Evolutionary conservation across 805 yeast species (phyloP), one percentile per base, ranked within the genome.

Genomic region (Dipodascopsis uninucleata): DNA sequence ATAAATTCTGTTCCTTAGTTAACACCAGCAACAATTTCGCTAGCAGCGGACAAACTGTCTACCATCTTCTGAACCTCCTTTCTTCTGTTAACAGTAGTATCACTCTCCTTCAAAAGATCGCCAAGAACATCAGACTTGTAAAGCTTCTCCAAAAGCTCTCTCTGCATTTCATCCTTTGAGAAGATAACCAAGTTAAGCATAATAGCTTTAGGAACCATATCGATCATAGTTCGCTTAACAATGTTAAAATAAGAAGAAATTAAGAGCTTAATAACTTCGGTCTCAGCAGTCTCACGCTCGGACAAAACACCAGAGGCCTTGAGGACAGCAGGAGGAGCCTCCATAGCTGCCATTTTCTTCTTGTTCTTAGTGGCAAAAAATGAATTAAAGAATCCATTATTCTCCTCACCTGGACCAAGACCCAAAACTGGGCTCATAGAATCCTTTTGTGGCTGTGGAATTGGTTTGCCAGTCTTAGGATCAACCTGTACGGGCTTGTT

Each of bases 11-110:
- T n/a, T n/a, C n/a, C n/a, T 22, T 42, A 44, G 48, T 44, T 43
- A 16, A 55, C 58, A 9, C 53, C 59, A 26, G 84, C 71, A 24
- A 93, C 97, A 65, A 93, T 89, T 64, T 84, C 94, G 58, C 86
- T 79, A 22, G 97, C 98, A 66, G 87, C 81, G 60, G 73, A 78
- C 67, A 93, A 75, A 40, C 90, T 90, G 57, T 85, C 93, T 45
- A 93, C 95, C 97, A 93, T 93, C 74, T 85, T 85, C 64, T 81
- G 71, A 66, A 97, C 89, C 68, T 93, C 97, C 62, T 82, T 83
- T 69, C 98, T 82, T 74, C 96, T 82, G 66, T 88, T 95, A 49
- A 87, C 88, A 0, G 97, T 93, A 42, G 78, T 65, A 43, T 90
- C 97, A 61, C 89, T 88, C 68, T 93, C 98, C 67, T 83, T 85